Base-by-base conservation (phyloP, 148 eudicot species). In the Heliosperma pusillum region DNA sequence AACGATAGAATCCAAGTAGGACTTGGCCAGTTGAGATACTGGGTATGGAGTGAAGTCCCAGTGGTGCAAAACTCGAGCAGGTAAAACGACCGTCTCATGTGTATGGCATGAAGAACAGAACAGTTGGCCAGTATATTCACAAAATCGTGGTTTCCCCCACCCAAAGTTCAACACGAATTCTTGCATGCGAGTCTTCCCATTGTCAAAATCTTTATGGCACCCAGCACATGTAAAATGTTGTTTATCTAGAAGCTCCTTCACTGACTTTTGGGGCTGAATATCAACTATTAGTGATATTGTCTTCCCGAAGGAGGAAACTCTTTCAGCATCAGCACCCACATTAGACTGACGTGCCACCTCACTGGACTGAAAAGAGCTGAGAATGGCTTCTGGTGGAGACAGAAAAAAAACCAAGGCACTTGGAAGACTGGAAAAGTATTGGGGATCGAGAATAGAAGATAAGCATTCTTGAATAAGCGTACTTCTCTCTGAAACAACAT, bases 41-140 rank as follows among this genome's bases (percentile, higher is more conserved):
- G 97, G 90, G 64, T 89, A 89, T 36, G 83, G 80, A 64, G 86
- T 87, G 81, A 95, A 95, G 89, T 95, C 97, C 98, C 98, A 95
- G 68, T 84, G 70, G 80, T 95, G 98, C 84, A 95, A 80, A 86
- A 95, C 96, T 83, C 93, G 85, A 25, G 96, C 96, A 40, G 98
- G 98, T 77, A 95, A 85, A 58, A 95, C 92, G 68, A 92, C 89
- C 60, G 81, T 83, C 57, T 92, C 98, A 85, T 92, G 92, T 66
- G 82, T 79, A 83, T 95, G 98, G 75, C 98, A 95, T 27, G 89
- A 87, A 63, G 96, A 83, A 74, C 98, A 95, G 84, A 90, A 95
- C 56, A 92, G 82, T 77, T 95, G 98, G 64, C 97, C 93, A 12
- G 87, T 95, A 72, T 95, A 95, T 80, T 92, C 97, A 89, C 98